These are phyloP conservation scores for Hygrophorus pudorinus DNA, from an alignment of 768 basidiomycete species.

Conservation along the genomic window DNA sequence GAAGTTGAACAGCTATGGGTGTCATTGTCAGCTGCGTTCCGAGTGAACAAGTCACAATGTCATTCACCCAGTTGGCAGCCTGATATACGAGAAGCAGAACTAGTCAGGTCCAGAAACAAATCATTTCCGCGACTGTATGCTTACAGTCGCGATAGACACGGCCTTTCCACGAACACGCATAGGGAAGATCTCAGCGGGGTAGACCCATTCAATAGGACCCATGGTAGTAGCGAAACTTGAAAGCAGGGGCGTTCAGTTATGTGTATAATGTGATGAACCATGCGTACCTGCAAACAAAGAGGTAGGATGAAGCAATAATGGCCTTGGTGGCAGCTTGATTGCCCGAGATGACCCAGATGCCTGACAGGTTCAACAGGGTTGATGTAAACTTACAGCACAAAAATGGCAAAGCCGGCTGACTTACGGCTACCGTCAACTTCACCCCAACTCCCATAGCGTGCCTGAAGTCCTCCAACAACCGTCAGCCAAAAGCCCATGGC, in stretches of 20 bases:
- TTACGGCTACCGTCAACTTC: slow-evolving; percentile 25
- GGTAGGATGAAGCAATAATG: slow-evolving; percentile 69
- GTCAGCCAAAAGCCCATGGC: slow-evolving; percentile 71
- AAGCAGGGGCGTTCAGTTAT: not conserved
- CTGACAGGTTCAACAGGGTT: slow-evolving; percentile 10
- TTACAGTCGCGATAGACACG: slow-evolving; percentile 39
- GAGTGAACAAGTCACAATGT: no score
- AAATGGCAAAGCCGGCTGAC: slow-evolving; percentile 5
- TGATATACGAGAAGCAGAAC: no score
- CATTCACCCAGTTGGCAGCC: no score
- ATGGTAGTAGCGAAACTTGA: slow-evolving; percentile 56
- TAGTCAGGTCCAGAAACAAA: not conserved
- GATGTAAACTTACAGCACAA: not conserved
- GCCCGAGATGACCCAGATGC: slow-evolving; percentile 42
- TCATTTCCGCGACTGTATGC: no score
- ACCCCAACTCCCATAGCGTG: slow-evolving; percentile 55
- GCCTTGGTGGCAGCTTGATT: slow-evolving; percentile 52
- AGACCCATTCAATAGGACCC: slow-evolving; percentile 68
- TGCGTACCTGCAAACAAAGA: slow-evolving; percentile 52
- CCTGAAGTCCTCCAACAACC: slow-evolving; percentile 72
- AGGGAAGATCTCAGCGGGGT: slow-evolving; percentile 49
- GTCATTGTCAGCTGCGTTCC: no score
- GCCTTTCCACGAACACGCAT: slow-evolving; percentile 50
- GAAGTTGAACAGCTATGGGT: no score
- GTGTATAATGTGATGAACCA: not conserved